Evolutionary conservation across 345 rosid genomes (phyloP).

Genomic region (Adansonia digitata): DNA sequence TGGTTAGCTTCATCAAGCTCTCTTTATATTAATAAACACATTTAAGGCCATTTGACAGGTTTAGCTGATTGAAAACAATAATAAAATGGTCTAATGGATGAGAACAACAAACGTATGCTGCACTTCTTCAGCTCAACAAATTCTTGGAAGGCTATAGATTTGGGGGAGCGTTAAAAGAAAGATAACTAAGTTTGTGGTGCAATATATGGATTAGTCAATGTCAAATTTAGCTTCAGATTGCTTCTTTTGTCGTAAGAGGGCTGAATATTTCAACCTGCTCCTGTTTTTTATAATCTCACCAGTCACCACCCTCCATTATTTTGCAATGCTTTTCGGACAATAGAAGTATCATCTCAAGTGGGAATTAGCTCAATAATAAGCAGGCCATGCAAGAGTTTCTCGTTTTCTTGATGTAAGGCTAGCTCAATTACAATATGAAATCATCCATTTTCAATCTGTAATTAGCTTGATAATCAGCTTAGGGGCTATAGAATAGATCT

Average conservation of each 20-base stretch:
- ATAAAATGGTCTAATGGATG: not conserved
- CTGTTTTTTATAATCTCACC: not conserved
- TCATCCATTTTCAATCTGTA: not conserved
- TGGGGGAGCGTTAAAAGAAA: conserved; percentile 31
- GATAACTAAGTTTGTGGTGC: conserved; percentile 17
- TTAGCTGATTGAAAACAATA: not conserved
- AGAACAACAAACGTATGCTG: conserved; percentile 22
- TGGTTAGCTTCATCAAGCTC: conserved; percentile 13
- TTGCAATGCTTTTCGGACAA: not conserved
- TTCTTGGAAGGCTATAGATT: not conserved
- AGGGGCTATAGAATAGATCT: not conserved
- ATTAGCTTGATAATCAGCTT: not conserved
- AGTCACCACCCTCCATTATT: not conserved
- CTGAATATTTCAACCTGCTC: not conserved
- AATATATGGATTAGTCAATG: not conserved
- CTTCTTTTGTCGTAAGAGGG: conserved; percentile 8
- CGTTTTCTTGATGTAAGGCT: not conserved
- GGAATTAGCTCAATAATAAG: not conserved
- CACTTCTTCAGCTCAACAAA: conserved; percentile 8
- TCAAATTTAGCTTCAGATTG: conserved; percentile 16
- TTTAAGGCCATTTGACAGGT: not conserved
- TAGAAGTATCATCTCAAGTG: not conserved
- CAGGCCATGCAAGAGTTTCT: not conserved
- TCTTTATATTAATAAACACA: conserved; percentile 19
- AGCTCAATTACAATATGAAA: not conserved